Base-by-base conservation (phyloP, 108 stramenopile genomes). In the Nitzschia inconspicua region DNA sequence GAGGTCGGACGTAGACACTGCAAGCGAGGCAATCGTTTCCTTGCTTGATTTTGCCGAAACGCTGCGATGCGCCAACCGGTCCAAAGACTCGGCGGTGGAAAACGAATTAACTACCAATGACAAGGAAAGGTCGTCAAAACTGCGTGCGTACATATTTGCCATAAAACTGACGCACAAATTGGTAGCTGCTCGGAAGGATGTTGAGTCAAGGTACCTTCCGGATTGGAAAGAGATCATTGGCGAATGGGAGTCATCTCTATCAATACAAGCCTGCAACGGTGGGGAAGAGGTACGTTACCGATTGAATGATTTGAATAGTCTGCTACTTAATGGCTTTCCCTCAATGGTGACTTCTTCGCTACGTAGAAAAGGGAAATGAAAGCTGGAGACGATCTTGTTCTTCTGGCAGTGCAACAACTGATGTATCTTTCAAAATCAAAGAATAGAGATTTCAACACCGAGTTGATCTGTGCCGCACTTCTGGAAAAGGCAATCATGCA, bases 331-430 rank as follows among this genome's bases (percentile, higher is more conserved):
- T 24, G 18, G 14, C 48, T 46, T 31, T 65, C 7, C 2, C 18
- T 47, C 3, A 44, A 35, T 13, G 22, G 1, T 48, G 46, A 24
- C 9, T 0, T 29, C 43, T 40, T 27, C 18, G 18, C 2, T 47
- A n/a, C 3, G 16, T 9, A 59, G 4, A 85, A 85, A 56, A 87
- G 82, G 52, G 85, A 91, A 65, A 70, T 65, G 47, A 64, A 83
- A 51, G 82, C 85, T n/a, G 83, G 83, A 22, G 89, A 91, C 63
- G 89, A 91, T 41, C 74, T 87, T 14, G 53, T 83, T 11, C 57
- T 91, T 3, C 57, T 87, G 43, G 66, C 73, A 9, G 69, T 79
- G 5, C 76, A 82, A 19, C 76, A 82, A 41, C 36, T 73, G 14
- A 32, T 73, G 19, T 58, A 44, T 11, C 29, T 24, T 29, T 26